Conservation (phyloP, 1,284 basidiomycete species). For the Inonotus hispidus region DNA sequence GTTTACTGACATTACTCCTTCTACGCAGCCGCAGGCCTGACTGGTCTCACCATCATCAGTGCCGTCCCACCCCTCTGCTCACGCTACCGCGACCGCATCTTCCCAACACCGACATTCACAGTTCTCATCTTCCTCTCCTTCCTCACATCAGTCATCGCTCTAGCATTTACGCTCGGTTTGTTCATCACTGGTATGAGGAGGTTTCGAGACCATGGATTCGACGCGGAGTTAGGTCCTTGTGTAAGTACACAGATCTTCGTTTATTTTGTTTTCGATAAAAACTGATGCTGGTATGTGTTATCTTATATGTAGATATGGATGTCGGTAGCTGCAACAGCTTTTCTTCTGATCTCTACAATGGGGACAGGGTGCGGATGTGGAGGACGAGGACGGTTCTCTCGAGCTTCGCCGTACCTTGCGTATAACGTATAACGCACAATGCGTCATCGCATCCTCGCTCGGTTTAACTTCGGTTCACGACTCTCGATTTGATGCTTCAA, state of each 20-base stretch:
- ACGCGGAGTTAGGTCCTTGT: constrained; percentile 26
- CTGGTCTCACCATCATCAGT: constrained; percentile 22
- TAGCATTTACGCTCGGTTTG: constrained; percentile 25
- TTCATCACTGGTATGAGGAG: constrained; percentile 24
- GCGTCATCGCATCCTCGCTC: background rate
- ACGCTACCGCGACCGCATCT: constrained; percentile 20
- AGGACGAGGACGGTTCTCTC: constrained; percentile 23
- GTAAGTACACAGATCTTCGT: constrained; percentile 21
- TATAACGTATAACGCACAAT: constrained; percentile 8
- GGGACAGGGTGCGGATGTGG: constrained; percentile 29
- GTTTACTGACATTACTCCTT: background rate
- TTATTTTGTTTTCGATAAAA: background rate
- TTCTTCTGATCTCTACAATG: constrained; percentile 24
- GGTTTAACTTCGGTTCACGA: background rate
- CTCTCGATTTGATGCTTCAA: background rate
- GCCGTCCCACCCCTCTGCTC: constrained; percentile 26
- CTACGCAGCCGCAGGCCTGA: constrained; percentile 25
- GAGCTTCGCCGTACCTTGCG: constrained; percentile 17
- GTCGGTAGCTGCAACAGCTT: constrained; percentile 25
- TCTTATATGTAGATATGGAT: constrained; percentile 28
- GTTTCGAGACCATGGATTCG: constrained; percentile 23
- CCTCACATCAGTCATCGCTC: constrained; percentile 24
- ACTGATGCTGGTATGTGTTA: background rate
- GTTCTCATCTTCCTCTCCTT: constrained; percentile 25
- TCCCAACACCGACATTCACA: constrained; percentile 25